Conservation (phyloP, 1,284 basidiomycete species). For the Sutorius eximius region DNA sequence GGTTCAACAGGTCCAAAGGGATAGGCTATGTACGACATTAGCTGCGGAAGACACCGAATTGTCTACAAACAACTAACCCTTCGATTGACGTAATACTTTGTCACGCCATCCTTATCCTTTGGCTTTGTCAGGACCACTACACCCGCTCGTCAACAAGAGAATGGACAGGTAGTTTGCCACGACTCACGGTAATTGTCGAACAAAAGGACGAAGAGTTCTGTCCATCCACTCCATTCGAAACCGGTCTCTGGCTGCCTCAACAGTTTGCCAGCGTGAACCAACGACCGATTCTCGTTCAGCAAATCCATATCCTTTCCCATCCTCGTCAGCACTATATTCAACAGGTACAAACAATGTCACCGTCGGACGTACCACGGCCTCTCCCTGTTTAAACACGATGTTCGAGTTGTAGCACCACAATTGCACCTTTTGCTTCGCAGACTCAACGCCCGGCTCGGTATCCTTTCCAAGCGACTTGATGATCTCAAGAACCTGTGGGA, state of each 20-base stretch:
- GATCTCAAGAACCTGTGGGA: constrained; percentile 82
- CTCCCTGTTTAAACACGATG: constrained; percentile 76
- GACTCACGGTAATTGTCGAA: constrained; percentile 90
- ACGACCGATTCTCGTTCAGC: constrained; percentile 75
- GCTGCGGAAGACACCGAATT: not conserved
- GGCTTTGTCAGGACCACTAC: constrained; percentile 87
- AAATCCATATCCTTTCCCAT: constrained; percentile 79
- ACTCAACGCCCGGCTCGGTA: constrained; percentile 78
- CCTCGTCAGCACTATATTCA: constrained; percentile 8
- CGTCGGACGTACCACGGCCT: constrained; percentile 62
- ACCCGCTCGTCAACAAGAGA: constrained; percentile 8
- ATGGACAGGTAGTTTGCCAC: not conserved
- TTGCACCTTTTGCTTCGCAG: constrained; percentile 84
- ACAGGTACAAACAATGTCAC: not conserved
- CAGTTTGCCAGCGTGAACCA: constrained; percentile 82
- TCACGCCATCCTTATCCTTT: constrained; percentile 70
- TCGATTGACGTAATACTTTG: constrained; percentile 77
- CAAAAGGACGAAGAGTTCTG: constrained; percentile 81
- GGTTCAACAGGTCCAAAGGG: constrained; percentile 80
- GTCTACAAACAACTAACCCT: constrained; percentile 52
- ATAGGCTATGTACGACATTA: constrained; percentile 61
- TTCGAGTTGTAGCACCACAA: constrained; percentile 83
- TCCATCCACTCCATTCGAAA: constrained; percentile 79
- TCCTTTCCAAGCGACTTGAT: constrained; percentile 85
- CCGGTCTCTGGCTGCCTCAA: constrained; percentile 85